Evolutionary conservation across 2,329 filamentous ascomycete species (phyloP), one percentile per base, ranked within the genome.

Genomic region (Sclerotinia trifoliorum): DNA sequence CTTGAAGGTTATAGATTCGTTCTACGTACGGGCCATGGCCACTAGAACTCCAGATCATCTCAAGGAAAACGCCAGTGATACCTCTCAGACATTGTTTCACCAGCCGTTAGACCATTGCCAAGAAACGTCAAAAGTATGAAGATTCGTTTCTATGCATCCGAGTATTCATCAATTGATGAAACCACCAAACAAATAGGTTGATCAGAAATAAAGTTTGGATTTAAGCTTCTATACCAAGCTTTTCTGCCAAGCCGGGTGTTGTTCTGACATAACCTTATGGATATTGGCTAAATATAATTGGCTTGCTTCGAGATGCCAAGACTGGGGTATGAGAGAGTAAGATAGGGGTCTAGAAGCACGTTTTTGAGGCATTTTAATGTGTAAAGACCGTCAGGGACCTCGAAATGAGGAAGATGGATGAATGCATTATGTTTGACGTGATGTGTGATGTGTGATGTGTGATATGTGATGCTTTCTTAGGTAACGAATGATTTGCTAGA

Each of bases 241-340:
- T 62, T 62, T 7, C 35, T 10, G 60, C 60, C 60, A 62, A 62
- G 60, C 8, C 60, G 60, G 60, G 46, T 35, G 21, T 49, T 24
- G 10, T 6, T 5, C 29, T 48, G 55, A 57, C 57, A 60, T 32
- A 19, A 39, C 32, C 32, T 32, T 32, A 32, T 6, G 32, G 5
- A 21, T 1, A 32, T 61, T 32, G 57, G 19, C 21, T 1, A 13
- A n/a, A 1, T 39, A 29, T 32, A 17, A 35, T 35, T 49, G 26
- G 58, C 5, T 48, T 24, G 3, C 15, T 57, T 32, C 15, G 19
- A 29, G 44, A n/a, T 48, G 19, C 24, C 19, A 39, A 35, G 29
- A 32, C 32, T 19, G 54, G 54, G 29, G 29, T 35, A n/a, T 35
- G 52, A 15, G 19, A 56, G 35, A 10, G 35, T 39, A 32, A 5